Evolutionary conservation across 768 basidiomycete species (phyloP).

Genomic region (Piloderma croceum): DNA sequence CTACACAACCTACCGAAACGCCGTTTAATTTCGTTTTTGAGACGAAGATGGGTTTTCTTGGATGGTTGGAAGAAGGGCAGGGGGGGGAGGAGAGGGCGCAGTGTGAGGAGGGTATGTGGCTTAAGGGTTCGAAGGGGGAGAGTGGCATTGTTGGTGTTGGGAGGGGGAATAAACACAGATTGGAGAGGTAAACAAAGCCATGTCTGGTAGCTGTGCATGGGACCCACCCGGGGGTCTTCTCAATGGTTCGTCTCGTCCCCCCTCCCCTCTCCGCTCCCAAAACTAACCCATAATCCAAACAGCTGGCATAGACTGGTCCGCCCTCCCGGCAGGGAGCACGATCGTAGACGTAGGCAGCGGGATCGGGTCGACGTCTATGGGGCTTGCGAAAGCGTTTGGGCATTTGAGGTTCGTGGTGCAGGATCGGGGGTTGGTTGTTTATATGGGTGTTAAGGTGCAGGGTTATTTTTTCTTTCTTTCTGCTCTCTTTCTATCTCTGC

Average conservation of each 20-base stretch:
- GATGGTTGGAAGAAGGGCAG: constrained; percentile 72
- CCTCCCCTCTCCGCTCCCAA: not conserved
- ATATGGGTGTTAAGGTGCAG: constrained; percentile 57
- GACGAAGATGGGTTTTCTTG: constrained; percentile 49
- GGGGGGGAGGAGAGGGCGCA: too few relatives aligned
- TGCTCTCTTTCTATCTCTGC: not conserved
- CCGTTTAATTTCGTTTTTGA: constrained; percentile 73
- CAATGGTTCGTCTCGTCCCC: constrained; percentile 34
- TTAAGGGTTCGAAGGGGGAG: constrained; percentile 17
- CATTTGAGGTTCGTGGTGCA: constrained; percentile 52
- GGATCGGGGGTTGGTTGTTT: constrained; percentile 49
- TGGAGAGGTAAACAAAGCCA: constrained; percentile 68
- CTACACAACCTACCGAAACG: constrained; percentile 42
- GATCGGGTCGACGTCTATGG: constrained; percentile 48
- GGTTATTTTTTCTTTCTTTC: constrained; percentile 10
- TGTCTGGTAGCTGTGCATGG: constrained; percentile 73
- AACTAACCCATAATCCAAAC: not conserved
- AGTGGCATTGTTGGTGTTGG: constrained; percentile 11
- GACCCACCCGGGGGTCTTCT: constrained; percentile 58
- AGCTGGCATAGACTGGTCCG: constrained; percentile 54
- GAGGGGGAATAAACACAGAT: constrained; percentile 41
- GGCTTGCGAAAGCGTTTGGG: constrained; percentile 18
- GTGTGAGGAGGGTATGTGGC: too few relatives aligned
- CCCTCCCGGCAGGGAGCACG: constrained; percentile 41
- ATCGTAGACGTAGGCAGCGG: constrained; percentile 71